Base-by-base conservation (phyloP, 73 alveolate species). In the Urostyla sp. region DNA sequence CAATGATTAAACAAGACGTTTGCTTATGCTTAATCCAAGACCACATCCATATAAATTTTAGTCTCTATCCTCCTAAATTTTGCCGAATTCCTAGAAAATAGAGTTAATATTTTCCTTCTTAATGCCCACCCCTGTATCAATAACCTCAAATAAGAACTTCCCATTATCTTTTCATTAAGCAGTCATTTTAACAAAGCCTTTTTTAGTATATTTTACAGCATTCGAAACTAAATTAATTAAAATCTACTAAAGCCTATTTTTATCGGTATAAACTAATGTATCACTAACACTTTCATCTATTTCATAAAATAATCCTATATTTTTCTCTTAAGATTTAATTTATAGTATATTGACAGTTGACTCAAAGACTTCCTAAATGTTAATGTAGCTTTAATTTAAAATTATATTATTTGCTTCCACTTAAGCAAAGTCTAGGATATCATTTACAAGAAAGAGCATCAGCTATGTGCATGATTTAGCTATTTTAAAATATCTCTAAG, bases 131-230 rank as follows among this genome's bases (percentile, higher is more conserved):
- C 72, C 72, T 13, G 72, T 11, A 26, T 55, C 72, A 13, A 13
- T 31, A 34, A 38, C 60, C 7, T 44, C 36, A 35, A 60, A 7
- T 38, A 13, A 13, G 27, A 55, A n/a, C n/a, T n/a, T n/a, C n/a
- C n/a, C n/a, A n/a, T n/a, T n/a, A n/a, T n/a, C n/a, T n/a, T n/a
- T n/a, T n/a, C n/a, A n/a, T 4, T 32, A 13, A 10, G 83, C 87
- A 20, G 57, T 27, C 6, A 79, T 48, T 69, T 75, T 80, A 18
- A 80, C 88, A 30, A 7, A 75, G 15, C 91, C 91, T 31, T 23
- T 18, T 24, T 48, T 13, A 5, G 91, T 75, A 51, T 59, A 80
- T 77, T 80, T 80, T 18, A 80, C 77, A 15, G 75, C 87, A 76
- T 80, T 80, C 6, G 81, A 44, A 11, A 80, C 56, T 5, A 80